Conservation (phyloP, 2,329 filamentous ascomycete genomes). For the Aspergillus pseudonomiae region DNA sequence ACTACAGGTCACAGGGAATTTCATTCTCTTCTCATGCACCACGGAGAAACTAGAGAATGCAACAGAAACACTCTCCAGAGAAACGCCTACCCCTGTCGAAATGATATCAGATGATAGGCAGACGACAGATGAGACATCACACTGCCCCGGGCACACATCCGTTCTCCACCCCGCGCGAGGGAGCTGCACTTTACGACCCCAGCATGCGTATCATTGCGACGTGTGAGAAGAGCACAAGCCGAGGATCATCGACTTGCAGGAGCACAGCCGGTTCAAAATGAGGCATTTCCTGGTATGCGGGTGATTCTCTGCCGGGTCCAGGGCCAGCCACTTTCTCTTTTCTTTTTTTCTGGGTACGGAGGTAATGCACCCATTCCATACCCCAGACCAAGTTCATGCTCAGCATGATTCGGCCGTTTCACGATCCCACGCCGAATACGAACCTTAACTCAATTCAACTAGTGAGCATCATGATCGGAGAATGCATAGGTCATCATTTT, state of each 20-base stretch:
- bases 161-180: not conserved
- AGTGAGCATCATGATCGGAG: no score
- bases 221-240: slow-evolving; percentile 1
- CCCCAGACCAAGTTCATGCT: not conserved
- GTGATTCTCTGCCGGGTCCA: not conserved
- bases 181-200: not conserved
- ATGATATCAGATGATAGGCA: slow-evolving; percentile 6
- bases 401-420: slow-evolving; percentile 1
- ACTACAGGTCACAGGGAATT: not conserved
- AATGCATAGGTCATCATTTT: not conserved
- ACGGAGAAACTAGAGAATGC: not conserved
- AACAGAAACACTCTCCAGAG: not conserved
- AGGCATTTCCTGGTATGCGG: slow-evolving; percentile 3
- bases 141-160: not conserved
- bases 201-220: slow-evolving; percentile 1
- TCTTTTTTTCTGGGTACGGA: not conserved
- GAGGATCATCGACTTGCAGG: slow-evolving; percentile 1
- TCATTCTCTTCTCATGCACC: not conserved
- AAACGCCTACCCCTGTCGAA: not conserved
- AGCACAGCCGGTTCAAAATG: not conserved
- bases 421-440: not conserved
- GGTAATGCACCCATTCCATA: not conserved
- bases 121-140: not conserved
- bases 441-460: not conserved
- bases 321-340: not conserved